Percentiles rank a stretch among this genome's conserved stretches.
phyloP scores from a whole-genome alignment of 495 filamentous ascomycete genomes.

The Articulospora tetracladia region DNA sequence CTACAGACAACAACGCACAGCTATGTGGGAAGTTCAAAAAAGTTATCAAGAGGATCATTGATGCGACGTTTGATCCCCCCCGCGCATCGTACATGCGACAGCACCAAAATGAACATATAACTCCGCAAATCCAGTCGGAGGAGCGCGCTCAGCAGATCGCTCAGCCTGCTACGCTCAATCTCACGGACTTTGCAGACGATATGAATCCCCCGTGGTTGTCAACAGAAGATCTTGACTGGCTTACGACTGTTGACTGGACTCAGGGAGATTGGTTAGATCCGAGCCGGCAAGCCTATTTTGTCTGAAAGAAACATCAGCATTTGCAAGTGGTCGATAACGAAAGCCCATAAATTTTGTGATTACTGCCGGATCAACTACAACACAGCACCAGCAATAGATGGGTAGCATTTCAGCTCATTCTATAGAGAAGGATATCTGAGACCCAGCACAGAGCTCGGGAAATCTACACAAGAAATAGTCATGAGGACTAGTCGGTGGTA shows the following conservation, averaged over 20 bases:
- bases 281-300: neutral
- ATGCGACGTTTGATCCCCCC: slow-evolving; percentile 7
- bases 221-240: neutral
- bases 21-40: slow-evolving; percentile 3
- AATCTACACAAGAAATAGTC: no score
- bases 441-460: no score
- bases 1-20: slow-evolving; percentile 13
- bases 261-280: neutral
- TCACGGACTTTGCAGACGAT: neutral
- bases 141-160: neutral
- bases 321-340: no score
- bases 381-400: no score
- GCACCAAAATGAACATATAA: neutral
- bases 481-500: no score
- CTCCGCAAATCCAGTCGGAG: neutral
- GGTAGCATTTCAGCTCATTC: no score
- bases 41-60: slow-evolving; percentile 9
- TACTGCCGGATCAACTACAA: no score
- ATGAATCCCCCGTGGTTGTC: neutral
- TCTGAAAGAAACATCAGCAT: no score
- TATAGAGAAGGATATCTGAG: no score
- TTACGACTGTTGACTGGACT: neutral
- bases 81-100: neutral
- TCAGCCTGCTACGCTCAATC: neutral
- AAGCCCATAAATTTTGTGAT: no score